phyloP scores from a whole-genome alignment of 176 grass and related monocot genomes.

The Leersia perrieri region DNA sequence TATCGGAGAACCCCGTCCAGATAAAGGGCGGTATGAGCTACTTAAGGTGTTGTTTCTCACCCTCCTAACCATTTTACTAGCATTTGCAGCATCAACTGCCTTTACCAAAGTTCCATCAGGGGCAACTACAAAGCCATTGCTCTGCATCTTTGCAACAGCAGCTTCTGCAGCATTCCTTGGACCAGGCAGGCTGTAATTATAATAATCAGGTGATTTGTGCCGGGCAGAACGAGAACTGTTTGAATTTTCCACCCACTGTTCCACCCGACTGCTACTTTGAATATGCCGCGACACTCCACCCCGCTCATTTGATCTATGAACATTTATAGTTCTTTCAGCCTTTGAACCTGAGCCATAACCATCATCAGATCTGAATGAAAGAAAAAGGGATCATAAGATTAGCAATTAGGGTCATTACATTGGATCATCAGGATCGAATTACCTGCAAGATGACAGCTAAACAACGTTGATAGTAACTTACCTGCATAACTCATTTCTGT shows the following conservation, averaged over 20 bases:
- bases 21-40: slow-evolving; percentile 34
- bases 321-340: slow-evolving; percentile 43
- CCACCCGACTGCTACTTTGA: slow-evolving; percentile 38
- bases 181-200: slow-evolving; percentile 50
- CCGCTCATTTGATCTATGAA: slow-evolving; percentile 35
- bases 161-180: slow-evolving; percentile 90
- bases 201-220: slow-evolving; percentile 57
- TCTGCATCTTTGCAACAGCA: slow-evolving; percentile 90
- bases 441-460: slow-evolving; percentile 16
- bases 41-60: slow-evolving; percentile 51
- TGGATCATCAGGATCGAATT: slow-evolving; percentile 4
- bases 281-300: slow-evolving; percentile 31
- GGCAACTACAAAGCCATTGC: slow-evolving; percentile 95
- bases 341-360: slow-evolving; percentile 45
- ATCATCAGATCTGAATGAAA: slow-evolving; percentile 67
- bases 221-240: slow-evolving; percentile 41
- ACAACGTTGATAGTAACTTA: slow-evolving; percentile 32
- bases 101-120: slow-evolving; percentile 93
- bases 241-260: slow-evolving; percentile 63
- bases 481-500: slow-evolving; percentile 64
- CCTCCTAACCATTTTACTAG: slow-evolving; percentile 34
- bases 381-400: not conserved
- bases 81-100: slow-evolving; percentile 43
- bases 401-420: slow-evolving; percentile 7
- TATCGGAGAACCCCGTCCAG: slow-evolving; percentile 47